Percentiles rank a stretch among this genome's conserved stretches.
Conservation (phyloP, 2,329 filamentous ascomycete species). For the Ciborinia camelliae region DNA sequence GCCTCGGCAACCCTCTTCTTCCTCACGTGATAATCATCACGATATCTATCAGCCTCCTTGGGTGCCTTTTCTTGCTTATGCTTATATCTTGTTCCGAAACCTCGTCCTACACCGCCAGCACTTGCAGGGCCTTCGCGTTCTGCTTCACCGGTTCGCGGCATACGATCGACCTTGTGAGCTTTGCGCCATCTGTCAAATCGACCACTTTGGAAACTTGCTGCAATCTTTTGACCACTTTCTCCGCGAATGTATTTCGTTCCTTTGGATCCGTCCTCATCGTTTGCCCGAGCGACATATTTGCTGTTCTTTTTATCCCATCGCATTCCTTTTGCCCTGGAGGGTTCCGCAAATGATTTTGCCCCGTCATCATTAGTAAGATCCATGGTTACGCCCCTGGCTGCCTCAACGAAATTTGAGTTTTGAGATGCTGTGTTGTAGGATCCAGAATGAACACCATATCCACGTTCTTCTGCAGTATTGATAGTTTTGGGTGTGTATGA, state of each 20-base stretch:
- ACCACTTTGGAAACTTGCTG: slow-evolving; percentile 87
- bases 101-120: slow-evolving; percentile 38
- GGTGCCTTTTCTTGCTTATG: slow-evolving; percentile 86
- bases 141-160: slow-evolving; percentile 79
- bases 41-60: slow-evolving; percentile 87
- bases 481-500: slow-evolving; percentile 80
- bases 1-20: slow-evolving; percentile 89
- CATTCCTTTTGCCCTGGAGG: slow-evolving; percentile 68
- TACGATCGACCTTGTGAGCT: slow-evolving; percentile 71
- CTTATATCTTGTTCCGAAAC: slow-evolving; percentile 62
- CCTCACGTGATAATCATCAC: slow-evolving; percentile 84
- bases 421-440: slow-evolving; percentile 49
- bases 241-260: slow-evolving; percentile 71
- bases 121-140: slow-evolving; percentile 51
- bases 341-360: slow-evolving; percentile 73
- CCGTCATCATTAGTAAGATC: slow-evolving; percentile 88
- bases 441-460: slow-evolving; percentile 88
- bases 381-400: slow-evolving; percentile 85
- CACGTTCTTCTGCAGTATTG: slow-evolving; percentile 83
- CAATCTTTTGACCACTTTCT: slow-evolving; percentile 93
- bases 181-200: slow-evolving; percentile 92
- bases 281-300: slow-evolving; percentile 88
- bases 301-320: slow-evolving; percentile 96
- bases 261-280: slow-evolving; percentile 91
- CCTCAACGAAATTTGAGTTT: slow-evolving; percentile 75